phyloP scores from a whole-genome alignment of 1,284 basidiomycete genomes.

The Ceratobasidium sp. region DNA sequence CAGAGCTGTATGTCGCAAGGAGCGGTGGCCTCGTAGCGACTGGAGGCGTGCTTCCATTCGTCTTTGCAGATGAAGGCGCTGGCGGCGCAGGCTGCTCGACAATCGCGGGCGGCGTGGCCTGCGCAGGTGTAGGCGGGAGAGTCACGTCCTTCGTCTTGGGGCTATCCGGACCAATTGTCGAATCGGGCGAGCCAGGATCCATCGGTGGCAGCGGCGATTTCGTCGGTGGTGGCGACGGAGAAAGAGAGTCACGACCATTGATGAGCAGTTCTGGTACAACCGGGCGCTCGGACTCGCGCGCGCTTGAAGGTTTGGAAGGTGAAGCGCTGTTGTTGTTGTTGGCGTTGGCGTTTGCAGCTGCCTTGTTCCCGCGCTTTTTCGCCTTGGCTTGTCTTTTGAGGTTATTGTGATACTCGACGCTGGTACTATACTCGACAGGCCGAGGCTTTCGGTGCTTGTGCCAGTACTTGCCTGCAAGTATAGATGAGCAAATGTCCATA shows the following conservation, averaged over 20 bases:
- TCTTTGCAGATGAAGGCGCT: conserved; percentile 22
- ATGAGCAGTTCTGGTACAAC: conserved; percentile 11
- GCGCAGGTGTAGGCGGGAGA: conserved; percentile 57
- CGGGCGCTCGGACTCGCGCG: conserved; percentile 22
- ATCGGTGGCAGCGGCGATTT: conserved; percentile 36
- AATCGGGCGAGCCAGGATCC: conserved; percentile 45
- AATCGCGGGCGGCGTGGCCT: conserved; percentile 46
- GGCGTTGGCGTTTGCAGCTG: background rate
- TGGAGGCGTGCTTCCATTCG: conserved; percentile 43
- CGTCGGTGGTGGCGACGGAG: conserved; percentile 40
- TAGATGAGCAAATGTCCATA: conserved; percentile 39
- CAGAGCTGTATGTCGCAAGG: conserved; percentile 25
- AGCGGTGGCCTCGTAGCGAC: conserved; percentile 39
- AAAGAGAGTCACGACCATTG: conserved; percentile 42
- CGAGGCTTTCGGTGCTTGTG: conserved; percentile 82
- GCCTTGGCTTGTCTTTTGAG: conserved; percentile 69
- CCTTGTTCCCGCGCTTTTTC: conserved; percentile 48
- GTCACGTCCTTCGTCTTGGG: conserved; percentile 76
- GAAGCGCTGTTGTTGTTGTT: too few relatives aligned
- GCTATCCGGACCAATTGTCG: conserved; percentile 44
- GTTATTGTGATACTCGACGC: conserved; percentile 75
- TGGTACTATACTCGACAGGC: conserved; percentile 76
- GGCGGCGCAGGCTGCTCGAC: conserved; percentile 25
- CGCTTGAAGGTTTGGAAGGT: conserved; percentile 20
- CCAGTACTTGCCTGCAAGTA: conserved; percentile 80